Evolutionary conservation across 345 rosid species (phyloP).

Genomic region (Populus tremula): DNA sequence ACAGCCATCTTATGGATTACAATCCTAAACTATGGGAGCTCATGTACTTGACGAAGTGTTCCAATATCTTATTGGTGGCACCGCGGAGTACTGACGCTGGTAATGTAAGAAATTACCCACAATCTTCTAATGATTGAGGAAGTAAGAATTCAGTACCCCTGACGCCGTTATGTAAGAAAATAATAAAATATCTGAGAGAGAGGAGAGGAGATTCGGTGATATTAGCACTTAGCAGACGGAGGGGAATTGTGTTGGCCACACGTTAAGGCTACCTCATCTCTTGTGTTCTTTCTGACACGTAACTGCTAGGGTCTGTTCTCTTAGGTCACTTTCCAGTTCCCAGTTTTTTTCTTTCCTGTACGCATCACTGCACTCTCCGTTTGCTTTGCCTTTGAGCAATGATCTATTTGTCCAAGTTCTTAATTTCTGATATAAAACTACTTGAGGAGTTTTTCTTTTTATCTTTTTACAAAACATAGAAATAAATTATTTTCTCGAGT

Average conservation of each 20-base stretch:
- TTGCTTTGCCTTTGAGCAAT: too few species aligned
- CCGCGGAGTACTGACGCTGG: background rate
- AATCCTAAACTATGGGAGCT: slow-evolving; percentile 2
- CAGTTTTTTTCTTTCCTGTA: background rate
- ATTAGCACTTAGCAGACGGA: slow-evolving; percentile 21
- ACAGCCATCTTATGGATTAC: slow-evolving; percentile 37
- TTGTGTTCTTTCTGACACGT: slow-evolving; percentile 41
- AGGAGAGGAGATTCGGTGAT: slow-evolving; percentile 11
- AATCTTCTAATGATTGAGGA: background rate
- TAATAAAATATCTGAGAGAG: slow-evolving; percentile 14
- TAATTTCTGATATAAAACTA: too few species aligned
- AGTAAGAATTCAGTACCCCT: background rate
- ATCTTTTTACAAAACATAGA: too few species aligned
- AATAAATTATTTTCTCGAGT: too few species aligned
- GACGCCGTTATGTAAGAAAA: background rate
- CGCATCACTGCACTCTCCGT: too few species aligned
- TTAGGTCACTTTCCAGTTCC: background rate
- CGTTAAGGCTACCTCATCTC: slow-evolving; percentile 79
- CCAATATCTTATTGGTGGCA: background rate
- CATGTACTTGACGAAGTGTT: slow-evolving; percentile 18
- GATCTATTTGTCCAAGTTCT: too few species aligned
- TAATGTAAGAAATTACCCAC: too few species aligned
- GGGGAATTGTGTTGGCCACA: slow-evolving; percentile 74
- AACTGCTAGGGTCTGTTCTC: slow-evolving; percentile 25
- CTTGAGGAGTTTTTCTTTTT: too few species aligned